phyloP scores from a whole-genome alignment of 75 land plant genomes.

The Azolla pinnata region DNA sequence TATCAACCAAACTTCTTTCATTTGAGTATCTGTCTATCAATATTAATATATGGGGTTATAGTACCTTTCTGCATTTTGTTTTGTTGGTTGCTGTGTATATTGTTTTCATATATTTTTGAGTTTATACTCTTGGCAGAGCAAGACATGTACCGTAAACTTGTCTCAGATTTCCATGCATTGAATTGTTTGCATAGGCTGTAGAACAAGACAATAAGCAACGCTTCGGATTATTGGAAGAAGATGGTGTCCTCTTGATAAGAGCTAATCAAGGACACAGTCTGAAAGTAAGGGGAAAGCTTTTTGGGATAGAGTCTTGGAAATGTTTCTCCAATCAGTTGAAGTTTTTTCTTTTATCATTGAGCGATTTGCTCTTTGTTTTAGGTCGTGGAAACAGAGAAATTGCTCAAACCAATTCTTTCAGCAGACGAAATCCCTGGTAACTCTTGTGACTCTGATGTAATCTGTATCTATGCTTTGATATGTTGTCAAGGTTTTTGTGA shows the following conservation, averaged over 20 bases:
- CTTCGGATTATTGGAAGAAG: conserved; percentile 58
- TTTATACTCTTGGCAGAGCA: no score
- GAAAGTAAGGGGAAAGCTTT: conserved; percentile 22
- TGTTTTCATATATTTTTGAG: no score
- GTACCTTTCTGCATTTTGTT: no score
- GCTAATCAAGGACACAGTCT: conserved; percentile 93
- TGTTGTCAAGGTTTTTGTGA: neutral
- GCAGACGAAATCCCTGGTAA: conserved; percentile 60
- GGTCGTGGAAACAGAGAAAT: conserved; percentile 51
- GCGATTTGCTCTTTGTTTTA: conserved; percentile 9
- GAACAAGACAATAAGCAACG: conserved; percentile 74
- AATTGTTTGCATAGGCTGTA: no score
- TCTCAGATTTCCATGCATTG: neutral
- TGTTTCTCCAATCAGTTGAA: conserved; percentile 4
- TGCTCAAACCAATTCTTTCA: conserved; percentile 52
- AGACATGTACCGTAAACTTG: no score
- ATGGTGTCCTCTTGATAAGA: conserved; percentile 64
- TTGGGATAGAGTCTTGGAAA: neutral
- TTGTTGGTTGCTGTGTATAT: no score
- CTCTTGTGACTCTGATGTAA: neutral
- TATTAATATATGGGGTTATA: no score
- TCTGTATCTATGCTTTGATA: neutral
- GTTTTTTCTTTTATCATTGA: neutral
- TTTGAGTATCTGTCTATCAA: no score
- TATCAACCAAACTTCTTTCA: no score